Base-by-base conservation (phyloP, 345 rosid species). In the Kernera saxatilis region DNA sequence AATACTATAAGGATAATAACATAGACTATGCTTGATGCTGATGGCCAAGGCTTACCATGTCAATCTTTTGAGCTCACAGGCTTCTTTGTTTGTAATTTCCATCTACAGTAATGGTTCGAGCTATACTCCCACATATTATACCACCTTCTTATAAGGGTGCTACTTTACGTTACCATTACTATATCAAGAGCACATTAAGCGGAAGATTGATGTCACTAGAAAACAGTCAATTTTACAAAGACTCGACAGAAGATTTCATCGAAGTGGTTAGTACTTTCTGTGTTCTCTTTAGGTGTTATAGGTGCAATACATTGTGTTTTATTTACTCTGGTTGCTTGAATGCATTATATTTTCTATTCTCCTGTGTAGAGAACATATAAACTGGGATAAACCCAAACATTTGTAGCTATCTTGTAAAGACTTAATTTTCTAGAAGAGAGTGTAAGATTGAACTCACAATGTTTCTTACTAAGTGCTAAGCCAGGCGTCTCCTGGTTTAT, bases 131-230 rank as follows among this genome's bases (percentile, higher is more conserved):
- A 25, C 74, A 70, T 57, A 64, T 85, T 56, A 73, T 94, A 82
- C 99, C 96, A 15, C 99, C 99, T 52, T 88, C 96, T 32, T 94
- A 85, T 72, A 86, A 76, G 71, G 99, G 99, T 70, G 76, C 93
- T 53, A 85, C 97, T 35, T 73, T 91, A 80, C 95, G 99, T 64
- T 94, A 91, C 74, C 57, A 88, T 43, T 94, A 91, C 84, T 94
- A 85, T 67, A 79, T 94, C 29, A 86, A 80, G 82, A 67, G 84
- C 83, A 76, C 79, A 55, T 72, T 94, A 77, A 77, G 56, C 43
- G 90, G 84, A 64, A 82, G 73, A 64, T 81, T 88, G 96, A 79
- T 88, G 81, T 69, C 80, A n/a, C 29, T 85, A 71, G 95, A 91
- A 68, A 88, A 81, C 73, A 85, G 88, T 65, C 86, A 74, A 77